These are phyloP conservation scores for Rhizophora mangle DNA, from an alignment of 345 rosid species.

Conservation along the genomic window DNA sequence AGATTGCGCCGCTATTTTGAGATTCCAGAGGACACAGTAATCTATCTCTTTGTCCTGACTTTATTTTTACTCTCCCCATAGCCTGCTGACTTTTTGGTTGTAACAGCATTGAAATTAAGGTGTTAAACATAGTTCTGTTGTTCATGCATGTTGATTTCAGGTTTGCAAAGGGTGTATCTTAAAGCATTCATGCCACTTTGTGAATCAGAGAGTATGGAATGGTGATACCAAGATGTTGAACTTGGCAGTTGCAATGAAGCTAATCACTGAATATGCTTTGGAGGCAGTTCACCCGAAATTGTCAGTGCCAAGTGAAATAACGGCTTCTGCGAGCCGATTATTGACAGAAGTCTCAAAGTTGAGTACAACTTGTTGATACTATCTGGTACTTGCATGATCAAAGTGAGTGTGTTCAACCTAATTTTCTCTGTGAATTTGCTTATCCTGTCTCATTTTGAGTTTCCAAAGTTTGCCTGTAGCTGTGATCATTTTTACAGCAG, in stretches of 20 bases:
- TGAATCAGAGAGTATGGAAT: conserved; percentile 52
- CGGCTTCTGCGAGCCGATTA: conserved; percentile 45
- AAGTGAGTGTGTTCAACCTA: neutral
- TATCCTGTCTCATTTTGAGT: too few species aligned
- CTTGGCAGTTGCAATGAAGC: conserved; percentile 57
- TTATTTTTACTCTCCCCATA: neutral
- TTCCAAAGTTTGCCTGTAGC: too few species aligned
- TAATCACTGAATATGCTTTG: conserved; percentile 50
- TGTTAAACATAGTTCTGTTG: neutral
- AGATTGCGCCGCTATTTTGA: conserved; percentile 57
- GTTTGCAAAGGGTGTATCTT: conserved; percentile 63
- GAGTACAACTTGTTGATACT: conserved; percentile 31
- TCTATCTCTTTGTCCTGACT: conserved; percentile 6
- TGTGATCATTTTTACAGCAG: too few species aligned
- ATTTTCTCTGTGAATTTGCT: neutral
- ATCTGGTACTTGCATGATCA: neutral
- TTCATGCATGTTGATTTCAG: conserved; percentile 32
- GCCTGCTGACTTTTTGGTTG: too few species aligned
- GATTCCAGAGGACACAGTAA: conserved; percentile 67
- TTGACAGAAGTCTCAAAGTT: conserved; percentile 52
- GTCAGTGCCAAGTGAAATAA: conserved; percentile 51
- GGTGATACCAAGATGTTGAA: conserved; percentile 38
- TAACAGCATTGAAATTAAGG: too few species aligned
- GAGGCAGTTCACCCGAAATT: conserved; percentile 47
- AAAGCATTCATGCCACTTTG: conserved; percentile 58